Conservation (phyloP, 441 rosid genomes). For the Biscutella auriculata region DNA sequence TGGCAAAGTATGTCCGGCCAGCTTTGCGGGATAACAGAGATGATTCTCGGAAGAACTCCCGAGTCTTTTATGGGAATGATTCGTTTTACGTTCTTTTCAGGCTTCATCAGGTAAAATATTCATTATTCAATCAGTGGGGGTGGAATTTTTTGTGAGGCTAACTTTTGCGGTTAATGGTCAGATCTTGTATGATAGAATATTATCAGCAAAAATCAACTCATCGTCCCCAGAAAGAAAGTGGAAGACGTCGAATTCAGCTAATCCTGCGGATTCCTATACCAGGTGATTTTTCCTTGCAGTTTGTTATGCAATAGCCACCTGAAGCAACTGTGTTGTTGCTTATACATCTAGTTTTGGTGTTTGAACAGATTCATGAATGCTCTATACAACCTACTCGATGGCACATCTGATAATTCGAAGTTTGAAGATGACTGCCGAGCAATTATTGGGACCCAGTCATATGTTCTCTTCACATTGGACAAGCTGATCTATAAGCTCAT, state of each 20-base stretch:
- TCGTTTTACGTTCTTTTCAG: constrained; percentile 85
- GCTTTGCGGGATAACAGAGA: constrained; percentile 36
- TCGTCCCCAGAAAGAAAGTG: constrained; percentile 85
- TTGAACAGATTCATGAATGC: constrained; percentile 75
- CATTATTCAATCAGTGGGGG: not conserved
- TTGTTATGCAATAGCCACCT: not conserved
- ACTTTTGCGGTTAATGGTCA: constrained; percentile 15
- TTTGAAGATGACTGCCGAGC: constrained; percentile 97
- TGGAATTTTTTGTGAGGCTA: not conserved
- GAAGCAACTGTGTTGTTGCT: constrained; percentile 1
- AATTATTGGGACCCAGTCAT: constrained; percentile 92
- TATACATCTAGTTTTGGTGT: not conserved
- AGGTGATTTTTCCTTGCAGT: constrained; percentile 35
- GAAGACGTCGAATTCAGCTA: constrained; percentile 66
- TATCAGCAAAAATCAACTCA: constrained; percentile 83
- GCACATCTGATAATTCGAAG: constrained; percentile 86
- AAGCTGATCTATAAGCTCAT: constrained; percentile 86
- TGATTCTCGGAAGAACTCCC: constrained; percentile 37
- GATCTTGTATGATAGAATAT: constrained; percentile 82
- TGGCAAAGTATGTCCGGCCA: constrained; percentile 62
- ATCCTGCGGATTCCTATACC: constrained; percentile 67
- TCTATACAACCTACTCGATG: constrained; percentile 88
- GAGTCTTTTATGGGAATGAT: constrained; percentile 88
- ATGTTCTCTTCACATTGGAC: constrained; percentile 87
- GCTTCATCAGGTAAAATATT: constrained; percentile 76